Conservation (phyloP, 176 grass and related monocot species). For the Oryza coarctata region DNA sequence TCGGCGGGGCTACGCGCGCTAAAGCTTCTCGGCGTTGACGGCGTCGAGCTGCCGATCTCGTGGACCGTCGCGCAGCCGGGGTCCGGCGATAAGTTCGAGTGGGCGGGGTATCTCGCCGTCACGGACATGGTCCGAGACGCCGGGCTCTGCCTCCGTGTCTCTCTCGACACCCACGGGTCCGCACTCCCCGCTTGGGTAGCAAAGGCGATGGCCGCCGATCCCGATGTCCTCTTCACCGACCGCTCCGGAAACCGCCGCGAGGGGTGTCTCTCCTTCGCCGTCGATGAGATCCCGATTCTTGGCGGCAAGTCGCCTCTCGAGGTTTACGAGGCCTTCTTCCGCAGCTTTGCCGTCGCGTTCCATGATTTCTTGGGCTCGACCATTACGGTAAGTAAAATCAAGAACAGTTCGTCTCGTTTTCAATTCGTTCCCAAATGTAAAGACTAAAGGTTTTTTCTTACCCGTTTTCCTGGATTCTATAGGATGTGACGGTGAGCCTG, state of each 20-base stretch:
- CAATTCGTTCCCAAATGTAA: background rate
- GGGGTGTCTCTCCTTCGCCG: conserved; percentile 54
- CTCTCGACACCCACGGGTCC: conserved; percentile 39
- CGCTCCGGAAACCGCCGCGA: conserved; percentile 27
- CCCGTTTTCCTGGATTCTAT: background rate
- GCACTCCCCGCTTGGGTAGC: conserved; percentile 32
- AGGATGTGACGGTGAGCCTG: conserved; percentile 57
- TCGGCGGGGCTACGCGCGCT: conserved; percentile 54
- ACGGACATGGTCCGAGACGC: conserved; percentile 50
- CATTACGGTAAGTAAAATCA: conserved; percentile 35
- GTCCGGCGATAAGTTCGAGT: conserved; percentile 25
- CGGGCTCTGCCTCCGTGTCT: conserved; percentile 46
- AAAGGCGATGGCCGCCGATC: background rate
- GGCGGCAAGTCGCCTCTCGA: conserved; percentile 46
- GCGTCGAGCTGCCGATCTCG: conserved; percentile 56
- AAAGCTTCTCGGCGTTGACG: conserved; percentile 50
- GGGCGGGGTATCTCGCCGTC: conserved; percentile 39
- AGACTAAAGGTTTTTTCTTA: background rate
- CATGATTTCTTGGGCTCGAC: conserved; percentile 49
- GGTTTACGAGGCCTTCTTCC: conserved; percentile 48
- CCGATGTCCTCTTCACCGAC: conserved; percentile 50
- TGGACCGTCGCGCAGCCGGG: conserved; percentile 41
- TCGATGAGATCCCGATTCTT: conserved; percentile 44
- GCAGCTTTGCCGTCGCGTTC: conserved; percentile 45
- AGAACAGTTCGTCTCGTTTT: background rate